Evolutionary conservation across 2,329 filamentous ascomycete species (phyloP).

Genomic region (Fusarium nelsonii): DNA sequence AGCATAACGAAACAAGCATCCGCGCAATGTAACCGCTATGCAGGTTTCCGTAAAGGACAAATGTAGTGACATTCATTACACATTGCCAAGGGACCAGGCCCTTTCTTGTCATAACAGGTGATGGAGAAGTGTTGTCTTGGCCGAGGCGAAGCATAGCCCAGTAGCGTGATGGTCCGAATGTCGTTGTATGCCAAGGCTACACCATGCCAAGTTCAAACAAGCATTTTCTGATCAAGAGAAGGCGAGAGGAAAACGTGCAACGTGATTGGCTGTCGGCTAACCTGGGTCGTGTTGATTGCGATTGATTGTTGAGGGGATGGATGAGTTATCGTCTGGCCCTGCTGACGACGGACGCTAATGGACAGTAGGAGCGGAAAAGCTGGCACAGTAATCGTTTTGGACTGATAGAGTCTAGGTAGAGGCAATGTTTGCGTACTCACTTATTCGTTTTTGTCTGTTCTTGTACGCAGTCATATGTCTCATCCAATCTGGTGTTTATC

Average conservation of each 20-base stretch:
- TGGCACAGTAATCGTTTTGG: conserved; percentile 21
- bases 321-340: conserved; percentile 21
- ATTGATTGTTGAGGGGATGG: conserved; percentile 4
- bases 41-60: conserved; percentile 19
- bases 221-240: conserved; percentile 23
- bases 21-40: conserved; percentile 5
- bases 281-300: conserved; percentile 20
- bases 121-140: conserved; percentile 29
- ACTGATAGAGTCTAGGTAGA: conserved; percentile 15
- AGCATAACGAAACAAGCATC: conserved; percentile 10
- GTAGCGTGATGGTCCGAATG: conserved; percentile 7
- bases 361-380: conserved; percentile 21
- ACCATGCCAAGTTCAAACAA: conserved; percentile 43
- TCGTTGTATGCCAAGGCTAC: conserved; percentile 38
- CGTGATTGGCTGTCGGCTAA: conserved; percentile 27
- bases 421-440: conserved; percentile 12
- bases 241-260: conserved; percentile 1
- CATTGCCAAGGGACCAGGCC: conserved; percentile 25
- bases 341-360: conserved; percentile 36
- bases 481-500: neutral
- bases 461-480: neutral
- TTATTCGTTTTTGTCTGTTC: conserved; percentile 6
- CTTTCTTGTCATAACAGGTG: conserved; percentile 37
- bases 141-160: conserved; percentile 34
- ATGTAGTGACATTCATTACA: conserved; percentile 22